Conservation (phyloP, 2,329 filamentous ascomycete species). For the Phaeosphaeriaceae sp. region DNA sequence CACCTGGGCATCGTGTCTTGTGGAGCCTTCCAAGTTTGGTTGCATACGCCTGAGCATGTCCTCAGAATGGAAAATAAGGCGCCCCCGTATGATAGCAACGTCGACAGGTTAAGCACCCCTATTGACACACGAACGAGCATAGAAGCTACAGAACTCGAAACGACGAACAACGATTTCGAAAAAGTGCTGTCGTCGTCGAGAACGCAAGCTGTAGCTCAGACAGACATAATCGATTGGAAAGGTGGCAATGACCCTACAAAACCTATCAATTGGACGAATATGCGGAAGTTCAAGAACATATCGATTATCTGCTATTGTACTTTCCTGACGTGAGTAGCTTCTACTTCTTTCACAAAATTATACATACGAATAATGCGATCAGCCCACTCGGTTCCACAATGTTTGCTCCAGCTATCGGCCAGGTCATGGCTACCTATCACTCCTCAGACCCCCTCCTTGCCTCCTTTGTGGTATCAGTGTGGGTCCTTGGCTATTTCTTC, state of each 20-base stretch:
- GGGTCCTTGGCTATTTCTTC: slow-evolving; percentile 25
- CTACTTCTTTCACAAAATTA: background rate
- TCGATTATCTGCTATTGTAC: slow-evolving; percentile 32
- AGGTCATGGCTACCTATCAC: slow-evolving; percentile 65
- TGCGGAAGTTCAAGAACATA: slow-evolving; percentile 33
- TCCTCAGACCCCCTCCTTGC: slow-evolving; percentile 14
- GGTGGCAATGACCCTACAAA: slow-evolving; percentile 61
- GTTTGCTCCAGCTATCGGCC: slow-evolving; percentile 51
- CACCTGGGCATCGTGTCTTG: too few relatives aligned
- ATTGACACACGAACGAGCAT: too few relatives aligned
- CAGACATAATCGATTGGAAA: slow-evolving; percentile 63
- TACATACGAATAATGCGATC: background rate
- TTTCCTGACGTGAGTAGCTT: slow-evolving; percentile 30
- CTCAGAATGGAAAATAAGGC: background rate
- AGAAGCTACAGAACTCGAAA: too few relatives aligned
- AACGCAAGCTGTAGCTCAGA: background rate
- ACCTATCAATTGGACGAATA: slow-evolving; percentile 63
- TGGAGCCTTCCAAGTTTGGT: too few relatives aligned
- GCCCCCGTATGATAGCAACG: background rate
- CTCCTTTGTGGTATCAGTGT: slow-evolving; percentile 27
- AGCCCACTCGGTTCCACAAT: slow-evolving; percentile 60
- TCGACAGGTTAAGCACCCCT: too few relatives aligned
- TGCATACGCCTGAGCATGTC: too few relatives aligned
- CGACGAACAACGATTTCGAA: background rate
- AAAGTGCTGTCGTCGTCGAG: background rate